A percentile compares a stretch with the other conserved stretches of the same genome.
phyloP scores from a whole-genome alignment of 352 stramenopile species.

The Elongisporangium anandrum region DNA sequence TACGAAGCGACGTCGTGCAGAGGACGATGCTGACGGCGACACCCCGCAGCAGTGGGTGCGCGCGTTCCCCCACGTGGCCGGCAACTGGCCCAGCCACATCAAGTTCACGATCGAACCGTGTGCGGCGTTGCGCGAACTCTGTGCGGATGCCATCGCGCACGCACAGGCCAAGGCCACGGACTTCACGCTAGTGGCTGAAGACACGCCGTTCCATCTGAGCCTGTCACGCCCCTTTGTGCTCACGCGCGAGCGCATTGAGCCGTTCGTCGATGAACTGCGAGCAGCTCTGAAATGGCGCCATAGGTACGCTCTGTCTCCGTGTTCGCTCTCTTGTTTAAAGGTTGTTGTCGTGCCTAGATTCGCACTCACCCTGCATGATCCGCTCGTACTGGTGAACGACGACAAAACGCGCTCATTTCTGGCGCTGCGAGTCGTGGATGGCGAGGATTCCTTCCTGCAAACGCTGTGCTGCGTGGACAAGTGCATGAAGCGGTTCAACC shows the following conservation, averaged over 20 bases:
- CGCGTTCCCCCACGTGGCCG: constrained; percentile 68
- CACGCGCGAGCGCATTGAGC: constrained; percentile 58
- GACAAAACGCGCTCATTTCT: constrained; percentile 73
- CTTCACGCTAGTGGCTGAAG: constrained; percentile 25
- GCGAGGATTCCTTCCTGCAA: constrained; percentile 25
- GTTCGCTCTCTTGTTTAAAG: neutral
- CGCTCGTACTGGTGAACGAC: constrained; percentile 64
- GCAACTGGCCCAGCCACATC: constrained; percentile 82
- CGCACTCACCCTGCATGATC: constrained; percentile 24
- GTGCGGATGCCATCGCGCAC: constrained; percentile 19
- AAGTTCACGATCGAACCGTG: constrained; percentile 35
- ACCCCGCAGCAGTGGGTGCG: constrained; percentile 38
- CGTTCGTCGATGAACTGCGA: constrained; percentile 62
- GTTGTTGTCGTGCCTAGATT: constrained; percentile 25
- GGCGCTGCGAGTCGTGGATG: constrained; percentile 39
- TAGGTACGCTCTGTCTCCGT: constrained; percentile 22
- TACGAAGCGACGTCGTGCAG: constrained; percentile 38
- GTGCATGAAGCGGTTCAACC: constrained; percentile 46
- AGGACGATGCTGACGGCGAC: constrained; percentile 2
- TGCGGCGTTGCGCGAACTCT: constrained; percentile 18
- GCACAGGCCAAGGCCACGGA: constrained; percentile 24
- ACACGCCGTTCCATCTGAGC: constrained; percentile 50
- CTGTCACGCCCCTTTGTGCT: constrained; percentile 76
- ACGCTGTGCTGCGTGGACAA: constrained; percentile 55
- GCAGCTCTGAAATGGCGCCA: constrained; percentile 66